phyloP scores from a whole-genome alignment of 2,329 filamentous ascomycete genomes.

The Colletotrichum sp. region DNA sequence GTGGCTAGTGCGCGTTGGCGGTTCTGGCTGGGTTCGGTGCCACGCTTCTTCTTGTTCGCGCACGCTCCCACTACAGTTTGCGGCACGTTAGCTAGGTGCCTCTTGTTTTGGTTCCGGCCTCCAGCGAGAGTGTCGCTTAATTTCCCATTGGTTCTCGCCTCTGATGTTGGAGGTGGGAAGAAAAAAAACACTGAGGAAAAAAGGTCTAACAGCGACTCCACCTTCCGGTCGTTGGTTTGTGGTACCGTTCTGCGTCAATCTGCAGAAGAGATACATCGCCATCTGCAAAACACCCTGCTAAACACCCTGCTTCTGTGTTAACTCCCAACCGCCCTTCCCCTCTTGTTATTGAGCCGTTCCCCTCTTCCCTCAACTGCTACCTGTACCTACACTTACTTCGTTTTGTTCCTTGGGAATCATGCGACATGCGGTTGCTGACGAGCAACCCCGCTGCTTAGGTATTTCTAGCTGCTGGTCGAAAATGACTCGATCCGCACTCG shows the following conservation, averaged over 20 bases:
- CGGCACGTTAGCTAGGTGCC: neutral
- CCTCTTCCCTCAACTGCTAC: neutral
- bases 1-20: constrained; percentile 4
- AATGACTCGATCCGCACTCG: neutral
- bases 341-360: neutral
- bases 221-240: neutral
- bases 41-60: neutral
- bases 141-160: neutral
- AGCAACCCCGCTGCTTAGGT: neutral
- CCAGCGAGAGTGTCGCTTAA: neutral
- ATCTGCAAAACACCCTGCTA: neutral
- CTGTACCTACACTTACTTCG: neutral
- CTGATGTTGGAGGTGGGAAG: neutral
- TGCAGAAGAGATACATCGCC: neutral
- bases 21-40: neutral
- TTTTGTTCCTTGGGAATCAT: neutral
- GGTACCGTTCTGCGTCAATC: neutral
- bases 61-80: neutral
- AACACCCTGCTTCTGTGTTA: neutral
- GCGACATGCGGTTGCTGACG: neutral
- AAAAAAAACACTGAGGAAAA: neutral
- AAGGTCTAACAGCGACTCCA: neutral
- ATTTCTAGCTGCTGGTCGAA: neutral
- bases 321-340: neutral
- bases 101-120: constrained; percentile 11